These are phyloP conservation scores for Diplodia seriata DNA, from an alignment of 2,329 filamentous ascomycete species.

Conservation along the genomic window DNA sequence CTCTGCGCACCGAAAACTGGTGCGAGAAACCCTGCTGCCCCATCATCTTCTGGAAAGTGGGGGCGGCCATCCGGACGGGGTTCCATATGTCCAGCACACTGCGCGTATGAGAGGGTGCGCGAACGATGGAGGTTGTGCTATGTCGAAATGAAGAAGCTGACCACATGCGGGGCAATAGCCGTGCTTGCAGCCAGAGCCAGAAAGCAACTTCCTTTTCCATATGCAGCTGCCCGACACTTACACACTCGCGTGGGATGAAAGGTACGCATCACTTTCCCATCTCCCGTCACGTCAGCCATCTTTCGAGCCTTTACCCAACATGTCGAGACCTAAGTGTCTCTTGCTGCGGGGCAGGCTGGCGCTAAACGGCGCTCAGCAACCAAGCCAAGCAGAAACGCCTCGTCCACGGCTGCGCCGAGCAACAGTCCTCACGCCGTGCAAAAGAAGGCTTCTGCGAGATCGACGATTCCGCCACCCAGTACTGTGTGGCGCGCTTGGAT, in stretches of 20 bases:
- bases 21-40: neutral
- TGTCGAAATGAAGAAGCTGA: neutral
- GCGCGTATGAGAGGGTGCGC: neutral
- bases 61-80: too few relatives aligned
- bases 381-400: too few relatives aligned
- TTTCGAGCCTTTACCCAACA: neutral
- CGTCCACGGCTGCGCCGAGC: too few relatives aligned
- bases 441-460: conserved; percentile 2
- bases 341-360: neutral
- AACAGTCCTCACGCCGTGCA: too few relatives aligned
- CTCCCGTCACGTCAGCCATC: neutral
- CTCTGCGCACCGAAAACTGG: neutral
- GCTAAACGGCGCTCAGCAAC: neutral
- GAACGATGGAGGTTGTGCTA: neutral
- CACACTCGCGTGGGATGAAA: neutral
- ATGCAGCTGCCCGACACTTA: neutral
- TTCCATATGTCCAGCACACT: too few relatives aligned
- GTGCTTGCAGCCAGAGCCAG: conserved; percentile 2
- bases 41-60: neutral
- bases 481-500: neutral
- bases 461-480: conserved; percentile 10
- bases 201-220: conserved; percentile 17
- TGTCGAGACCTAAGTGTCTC: neutral
- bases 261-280: neutral
- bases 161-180: neutral